A percentile compares a stretch with the other conserved stretches of the same genome.
These are phyloP conservation scores for Trichoderma simmonsii DNA, from an alignment of 2,329 filamentous ascomycete genomes.

Conservation along the genomic window DNA sequence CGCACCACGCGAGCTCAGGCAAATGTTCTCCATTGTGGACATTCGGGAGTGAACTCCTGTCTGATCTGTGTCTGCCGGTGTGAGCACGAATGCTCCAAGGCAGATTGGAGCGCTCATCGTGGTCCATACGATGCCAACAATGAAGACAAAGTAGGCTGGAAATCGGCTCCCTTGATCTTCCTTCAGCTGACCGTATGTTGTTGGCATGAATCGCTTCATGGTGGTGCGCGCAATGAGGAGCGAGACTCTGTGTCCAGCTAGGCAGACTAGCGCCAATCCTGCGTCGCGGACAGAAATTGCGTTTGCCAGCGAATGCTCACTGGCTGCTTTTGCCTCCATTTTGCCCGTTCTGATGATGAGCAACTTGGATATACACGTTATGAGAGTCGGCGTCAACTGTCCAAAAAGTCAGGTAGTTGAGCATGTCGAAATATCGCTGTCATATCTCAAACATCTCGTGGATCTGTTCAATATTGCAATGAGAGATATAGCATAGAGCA, in stretches of 20 bases:
- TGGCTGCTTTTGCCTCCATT: neutral
- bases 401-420: neutral
- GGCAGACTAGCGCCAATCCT: neutral
- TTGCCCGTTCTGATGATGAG: neutral
- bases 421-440: neutral
- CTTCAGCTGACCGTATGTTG: neutral
- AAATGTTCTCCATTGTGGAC: neutral
- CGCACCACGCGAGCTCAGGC: neutral
- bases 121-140: neutral
- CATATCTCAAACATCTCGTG: neutral
- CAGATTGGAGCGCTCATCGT: neutral
- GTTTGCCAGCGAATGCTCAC: neutral
- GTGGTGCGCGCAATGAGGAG: neutral
- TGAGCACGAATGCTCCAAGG: neutral
- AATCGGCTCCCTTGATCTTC: neutral
- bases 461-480: neutral
- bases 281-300: neutral
- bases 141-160: neutral
- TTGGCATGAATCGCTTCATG: neutral
- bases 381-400: neutral
- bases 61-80: neutral
- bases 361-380: neutral
- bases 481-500: neutral
- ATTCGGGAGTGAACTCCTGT: neutral
- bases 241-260: neutral